Conservation (phyloP, 2,329 filamentous ascomycete species). For the Bipolaris cookei region DNA sequence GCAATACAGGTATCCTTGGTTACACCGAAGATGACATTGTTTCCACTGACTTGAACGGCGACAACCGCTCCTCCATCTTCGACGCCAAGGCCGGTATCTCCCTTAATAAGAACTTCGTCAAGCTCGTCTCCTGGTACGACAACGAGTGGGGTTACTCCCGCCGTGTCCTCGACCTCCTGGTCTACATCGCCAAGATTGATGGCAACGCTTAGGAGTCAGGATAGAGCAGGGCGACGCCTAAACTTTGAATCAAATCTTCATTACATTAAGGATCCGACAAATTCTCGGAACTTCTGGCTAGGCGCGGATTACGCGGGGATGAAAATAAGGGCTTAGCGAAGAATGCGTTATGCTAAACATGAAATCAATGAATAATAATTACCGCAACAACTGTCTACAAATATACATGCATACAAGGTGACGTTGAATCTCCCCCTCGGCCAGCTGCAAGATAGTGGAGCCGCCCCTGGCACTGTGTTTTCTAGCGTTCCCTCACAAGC, state of each 20-base stretch:
- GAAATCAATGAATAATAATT: slow-evolving; percentile 36
- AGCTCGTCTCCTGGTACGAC: slow-evolving; percentile 98
- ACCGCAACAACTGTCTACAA: slow-evolving; percentile 20
- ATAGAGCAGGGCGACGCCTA: slow-evolving; percentile 45
- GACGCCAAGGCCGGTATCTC: slow-evolving; percentile 99
- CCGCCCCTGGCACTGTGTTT: slow-evolving; percentile 29
- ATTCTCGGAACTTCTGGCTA: slow-evolving; percentile 10
- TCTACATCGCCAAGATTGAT: slow-evolving; percentile 54
- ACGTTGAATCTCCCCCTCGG: slow-evolving; percentile 19
- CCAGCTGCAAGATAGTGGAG: slow-evolving; percentile 20
- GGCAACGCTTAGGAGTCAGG: slow-evolving; percentile 52
- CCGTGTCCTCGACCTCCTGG: slow-evolving; percentile 64
- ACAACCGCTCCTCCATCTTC: slow-evolving; percentile 95
- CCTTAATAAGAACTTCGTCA: slow-evolving; percentile 98
- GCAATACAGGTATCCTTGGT: slow-evolving; percentile 74
- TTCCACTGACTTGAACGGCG: slow-evolving; percentile 91
- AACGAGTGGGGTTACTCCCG: slow-evolving; percentile 99
- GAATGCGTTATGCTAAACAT: slow-evolving; percentile 36
- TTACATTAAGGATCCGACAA: slow-evolving; percentile 8
- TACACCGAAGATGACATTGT: slow-evolving; percentile 99
- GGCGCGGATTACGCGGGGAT: slow-evolving; percentile 19
- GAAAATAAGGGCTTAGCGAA: slow-evolving; percentile 24
- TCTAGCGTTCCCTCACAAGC: slow-evolving; percentile 26
- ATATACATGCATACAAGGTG: slow-evolving; percentile 1
- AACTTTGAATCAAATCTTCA: slow-evolving; percentile 35